These are phyloP conservation scores for Lactarius pseudohatsudake DNA, from an alignment of 768 basidiomycete species.

Conservation along the genomic window DNA sequence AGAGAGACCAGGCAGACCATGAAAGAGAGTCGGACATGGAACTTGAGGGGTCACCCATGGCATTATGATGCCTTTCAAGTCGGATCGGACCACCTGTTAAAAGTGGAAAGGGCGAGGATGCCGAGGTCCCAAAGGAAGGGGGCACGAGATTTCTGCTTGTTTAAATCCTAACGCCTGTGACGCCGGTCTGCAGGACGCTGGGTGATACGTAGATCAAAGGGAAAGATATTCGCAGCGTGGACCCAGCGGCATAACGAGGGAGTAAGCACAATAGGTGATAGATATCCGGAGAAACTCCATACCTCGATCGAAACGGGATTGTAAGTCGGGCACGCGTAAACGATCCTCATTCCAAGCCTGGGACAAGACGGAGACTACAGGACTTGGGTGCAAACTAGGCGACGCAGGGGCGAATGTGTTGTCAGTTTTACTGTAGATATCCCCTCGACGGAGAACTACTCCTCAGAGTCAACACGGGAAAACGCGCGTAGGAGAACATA, in stretches of 20 bases:
- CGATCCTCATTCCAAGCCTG: neutral
- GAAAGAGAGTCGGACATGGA: conserved; percentile 21
- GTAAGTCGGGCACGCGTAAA: neutral
- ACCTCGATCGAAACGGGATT: conserved; percentile 1
- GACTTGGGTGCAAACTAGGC: neutral
- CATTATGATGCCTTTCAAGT: conserved; percentile 7
- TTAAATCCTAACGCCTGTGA: neutral
- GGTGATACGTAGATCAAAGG: neutral
- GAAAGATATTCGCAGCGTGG: neutral
- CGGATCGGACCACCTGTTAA: neutral
- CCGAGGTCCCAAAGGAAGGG: neutral
- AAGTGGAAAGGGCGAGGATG: neutral
- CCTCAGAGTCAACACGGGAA: neutral
- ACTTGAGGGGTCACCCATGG: conserved; percentile 2
- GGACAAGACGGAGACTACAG: neutral
- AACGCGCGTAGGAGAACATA: conserved; percentile 1
- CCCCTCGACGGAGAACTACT: neutral
- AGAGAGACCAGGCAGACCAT: conserved; percentile 10
- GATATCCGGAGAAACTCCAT: conserved; percentile 4
- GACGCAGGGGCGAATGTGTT: neutral
- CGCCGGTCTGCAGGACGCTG: neutral
- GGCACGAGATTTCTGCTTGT: neutral
- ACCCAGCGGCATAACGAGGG: neutral
- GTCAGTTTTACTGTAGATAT: neutral
- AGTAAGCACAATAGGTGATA: conserved; percentile 1